Conservation (phyloP, 2,329 filamentous ascomycete species). For the Proliferodiscus dingleyae region DNA sequence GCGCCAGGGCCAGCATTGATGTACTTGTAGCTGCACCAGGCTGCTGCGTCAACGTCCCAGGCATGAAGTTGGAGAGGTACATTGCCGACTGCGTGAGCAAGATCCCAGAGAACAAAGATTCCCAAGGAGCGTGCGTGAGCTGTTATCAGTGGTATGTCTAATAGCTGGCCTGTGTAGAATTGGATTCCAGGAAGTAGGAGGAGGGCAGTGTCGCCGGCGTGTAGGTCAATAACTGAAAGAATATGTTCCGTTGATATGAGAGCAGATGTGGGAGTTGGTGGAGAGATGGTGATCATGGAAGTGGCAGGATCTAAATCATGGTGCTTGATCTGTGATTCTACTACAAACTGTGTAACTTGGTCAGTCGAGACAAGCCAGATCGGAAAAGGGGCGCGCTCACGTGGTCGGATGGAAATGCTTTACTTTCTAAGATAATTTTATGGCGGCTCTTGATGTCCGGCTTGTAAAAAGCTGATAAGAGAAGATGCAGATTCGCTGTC, state of each 20-base stretch:
- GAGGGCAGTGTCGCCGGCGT: slow-evolving; percentile 61
- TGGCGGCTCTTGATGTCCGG: slow-evolving; percentile 54
- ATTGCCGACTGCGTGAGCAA: slow-evolving; percentile 75
- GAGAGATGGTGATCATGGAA: slow-evolving; percentile 66
- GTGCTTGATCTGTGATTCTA: slow-evolving; percentile 68
- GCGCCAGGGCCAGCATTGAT: slow-evolving; percentile 71
- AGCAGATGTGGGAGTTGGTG: slow-evolving; percentile 43
- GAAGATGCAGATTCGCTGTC: slow-evolving; percentile 71
- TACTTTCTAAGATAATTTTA: slow-evolving; percentile 75
- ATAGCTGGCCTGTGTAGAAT: slow-evolving; percentile 74
- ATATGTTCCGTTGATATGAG: slow-evolving; percentile 63
- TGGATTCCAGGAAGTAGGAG: slow-evolving; percentile 75
- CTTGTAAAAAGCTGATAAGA: slow-evolving; percentile 74
- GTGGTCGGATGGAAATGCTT: slow-evolving; percentile 78
- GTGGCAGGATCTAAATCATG: slow-evolving; percentile 59
- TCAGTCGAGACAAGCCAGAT: slow-evolving; percentile 3
- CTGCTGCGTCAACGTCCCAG: slow-evolving; percentile 74
- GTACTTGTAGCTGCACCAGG: slow-evolving; percentile 83
- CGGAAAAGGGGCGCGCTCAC: slow-evolving; percentile 40
- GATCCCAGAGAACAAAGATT: slow-evolving; percentile 72
- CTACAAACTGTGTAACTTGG: slow-evolving; percentile 57
- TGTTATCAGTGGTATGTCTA: slow-evolving; percentile 71
- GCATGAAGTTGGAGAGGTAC: slow-evolving; percentile 67
- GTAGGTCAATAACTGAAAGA: slow-evolving; percentile 58
- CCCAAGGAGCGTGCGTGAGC: slow-evolving; percentile 60